Percentiles rank a stretch among this genome's conserved stretches.
These are phyloP conservation scores for Phytophthora lateralis DNA, from an alignment of 352 stramenopile genomes.

Conservation along the genomic window DNA sequence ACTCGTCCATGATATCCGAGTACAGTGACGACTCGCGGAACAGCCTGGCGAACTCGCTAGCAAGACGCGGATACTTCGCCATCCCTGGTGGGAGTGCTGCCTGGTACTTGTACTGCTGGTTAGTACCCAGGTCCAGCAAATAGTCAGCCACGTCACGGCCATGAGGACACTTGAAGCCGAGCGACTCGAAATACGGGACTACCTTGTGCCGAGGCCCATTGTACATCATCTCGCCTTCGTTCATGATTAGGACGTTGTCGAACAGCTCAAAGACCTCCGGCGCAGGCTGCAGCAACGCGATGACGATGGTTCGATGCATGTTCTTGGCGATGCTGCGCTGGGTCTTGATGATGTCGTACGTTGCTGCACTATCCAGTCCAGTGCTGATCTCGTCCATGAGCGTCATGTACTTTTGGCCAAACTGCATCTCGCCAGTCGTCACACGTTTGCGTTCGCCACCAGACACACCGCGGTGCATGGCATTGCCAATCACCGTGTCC, in stretches of 20 bases:
- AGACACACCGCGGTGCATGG: constrained; percentile 61
- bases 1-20: constrained; percentile 13
- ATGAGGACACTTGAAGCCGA: constrained; percentile 40
- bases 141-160: constrained; percentile 41
- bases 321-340: constrained; percentile 39
- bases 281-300: constrained; percentile 83
- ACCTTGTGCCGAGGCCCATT: constrained; percentile 60
- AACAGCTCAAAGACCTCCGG: constrained; percentile 54
- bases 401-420: constrained; percentile 62
- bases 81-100: constrained; percentile 8
- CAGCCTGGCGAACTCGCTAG: constrained; percentile 26
- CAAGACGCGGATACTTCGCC: constrained; percentile 23
- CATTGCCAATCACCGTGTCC: constrained; percentile 59
- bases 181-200: constrained; percentile 70
- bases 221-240: constrained; percentile 89
- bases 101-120: constrained; percentile 43
- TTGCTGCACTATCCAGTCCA: constrained; percentile 88
- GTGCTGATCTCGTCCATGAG: constrained; percentile 92
- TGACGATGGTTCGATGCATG: constrained; percentile 40
- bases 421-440: constrained; percentile 83
- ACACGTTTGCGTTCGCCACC: constrained; percentile 73
- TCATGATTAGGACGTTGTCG: constrained; percentile 58
- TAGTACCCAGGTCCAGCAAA: constrained; percentile 44
- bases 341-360: constrained; percentile 60
- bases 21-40: constrained; percentile 33